Evolutionary conservation across 2,329 filamentous ascomycete species (phyloP).

Genomic region (Colletotrichum falcatum): DNA sequence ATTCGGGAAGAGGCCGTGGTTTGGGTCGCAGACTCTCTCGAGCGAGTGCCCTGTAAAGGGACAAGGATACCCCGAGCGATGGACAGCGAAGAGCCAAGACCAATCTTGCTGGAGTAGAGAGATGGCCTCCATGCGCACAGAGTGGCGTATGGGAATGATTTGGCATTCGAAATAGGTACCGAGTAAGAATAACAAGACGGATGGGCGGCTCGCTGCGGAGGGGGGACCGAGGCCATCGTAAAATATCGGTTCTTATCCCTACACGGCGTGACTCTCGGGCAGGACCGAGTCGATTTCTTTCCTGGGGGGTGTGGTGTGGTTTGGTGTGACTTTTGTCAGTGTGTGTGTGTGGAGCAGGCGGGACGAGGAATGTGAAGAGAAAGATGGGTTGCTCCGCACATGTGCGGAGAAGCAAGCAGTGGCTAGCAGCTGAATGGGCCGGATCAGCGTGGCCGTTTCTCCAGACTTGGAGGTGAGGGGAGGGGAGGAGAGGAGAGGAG

Average conservation of each 20-base stretch:
- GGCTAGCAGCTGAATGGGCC: constrained; percentile 29
- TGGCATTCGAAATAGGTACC: neutral
- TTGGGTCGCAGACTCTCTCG: neutral
- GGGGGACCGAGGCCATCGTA: neutral
- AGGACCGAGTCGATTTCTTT: constrained; percentile 25
- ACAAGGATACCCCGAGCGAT: neutral
- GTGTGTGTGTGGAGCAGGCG: constrained; percentile 14
- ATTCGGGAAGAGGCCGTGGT: neutral
- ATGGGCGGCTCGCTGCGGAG: neutral
- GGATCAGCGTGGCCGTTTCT: constrained; percentile 30
- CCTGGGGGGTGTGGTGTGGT: neutral
- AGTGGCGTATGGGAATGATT: neutral
- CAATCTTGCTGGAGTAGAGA: neutral
- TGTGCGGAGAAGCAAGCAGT: constrained; percentile 37
- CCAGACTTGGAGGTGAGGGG: constrained; percentile 12
- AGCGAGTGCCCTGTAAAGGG: neutral
- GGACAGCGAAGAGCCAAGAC: neutral
- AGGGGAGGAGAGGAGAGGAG: neutral
- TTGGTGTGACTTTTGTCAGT: neutral
- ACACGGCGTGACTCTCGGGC: constrained; percentile 22
- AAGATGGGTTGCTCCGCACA: constrained; percentile 33
- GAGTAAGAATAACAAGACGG: neutral
- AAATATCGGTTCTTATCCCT: neutral
- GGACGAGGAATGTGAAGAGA: constrained; percentile 34
- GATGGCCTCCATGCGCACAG: neutral